Conservation (phyloP, 768 basidiomycete species). For the Lepiota brunneoincarnata region DNA sequence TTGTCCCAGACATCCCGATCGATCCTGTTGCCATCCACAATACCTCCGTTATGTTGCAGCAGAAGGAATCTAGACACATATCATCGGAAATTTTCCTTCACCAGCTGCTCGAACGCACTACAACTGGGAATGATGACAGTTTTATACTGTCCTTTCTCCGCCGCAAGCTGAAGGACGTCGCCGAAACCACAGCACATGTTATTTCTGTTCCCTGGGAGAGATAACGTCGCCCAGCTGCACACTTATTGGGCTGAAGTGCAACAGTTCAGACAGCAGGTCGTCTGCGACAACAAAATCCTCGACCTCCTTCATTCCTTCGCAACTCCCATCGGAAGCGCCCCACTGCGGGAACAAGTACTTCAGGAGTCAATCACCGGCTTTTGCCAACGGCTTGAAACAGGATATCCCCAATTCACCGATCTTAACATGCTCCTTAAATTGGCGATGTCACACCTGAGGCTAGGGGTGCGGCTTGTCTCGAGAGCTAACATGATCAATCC, state of each 20-base stretch:
- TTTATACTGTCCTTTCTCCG: conserved; percentile 44
- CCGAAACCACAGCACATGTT: conserved; percentile 22
- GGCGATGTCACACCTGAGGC: conserved; percentile 60
- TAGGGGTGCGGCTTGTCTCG: conserved; percentile 60
- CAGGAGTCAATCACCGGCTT: conserved; percentile 84
- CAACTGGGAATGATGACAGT: conserved; percentile 56
- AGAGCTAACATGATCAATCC: conserved; percentile 15
- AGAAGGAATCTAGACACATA: conserved; percentile 37
- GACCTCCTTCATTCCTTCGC: conserved; percentile 29
- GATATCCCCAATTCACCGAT: conserved; percentile 73
- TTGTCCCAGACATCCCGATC: conserved; percentile 79
- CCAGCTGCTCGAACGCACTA: conserved; percentile 46
- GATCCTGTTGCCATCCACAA: conserved; percentile 78
- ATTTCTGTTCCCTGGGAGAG: conserved; percentile 30
- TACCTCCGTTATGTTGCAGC: conserved; percentile 41
- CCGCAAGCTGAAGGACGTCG: conserved; percentile 28
- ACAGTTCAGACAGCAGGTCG: conserved; percentile 67
- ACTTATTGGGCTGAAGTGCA: conserved; percentile 75
- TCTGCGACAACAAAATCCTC: conserved; percentile 22
- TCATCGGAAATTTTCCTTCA: conserved; percentile 53
- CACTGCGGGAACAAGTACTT: conserved; percentile 61
- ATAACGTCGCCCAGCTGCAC: conserved; percentile 48
- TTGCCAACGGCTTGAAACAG: conserved; percentile 60
- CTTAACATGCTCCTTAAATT: conserved; percentile 64
- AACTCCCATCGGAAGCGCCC: conserved; percentile 19